Evolutionary conservation across 805 yeast species (phyloP), one percentile per base, ranked within the genome.

Genomic region (Cephaloascus albidus): DNA sequence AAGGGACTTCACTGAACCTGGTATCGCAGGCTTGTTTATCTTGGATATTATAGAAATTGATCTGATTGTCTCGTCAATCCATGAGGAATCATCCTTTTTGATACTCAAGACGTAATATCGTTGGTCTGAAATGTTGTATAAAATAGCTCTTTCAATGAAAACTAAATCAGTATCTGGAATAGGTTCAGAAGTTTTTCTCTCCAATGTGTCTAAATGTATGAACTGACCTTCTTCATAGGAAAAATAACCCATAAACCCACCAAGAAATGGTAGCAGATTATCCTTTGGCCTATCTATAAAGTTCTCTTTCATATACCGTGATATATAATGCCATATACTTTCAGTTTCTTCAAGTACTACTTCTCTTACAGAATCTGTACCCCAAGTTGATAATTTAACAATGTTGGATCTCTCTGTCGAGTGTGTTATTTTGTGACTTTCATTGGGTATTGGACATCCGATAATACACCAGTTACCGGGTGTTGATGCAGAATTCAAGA

Each of bases 401-500:
- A 19, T 35, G 2, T 50, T 20, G 0, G 53, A 49, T 6, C 48
- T 49, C 42, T 77, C 78, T 0, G 79, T 68, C 1, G 85, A 82
- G 51, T 83, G 87, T 2, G 82, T 70, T 10, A 81, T 63, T 2
- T 76, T 71, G 16, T 66, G 66, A 20, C 78, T 65, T 27, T 58
- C 50, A 10, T 53, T 57, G 1, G 23, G 38, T 3, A 65, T 61
- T 0, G 89, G 89, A 1, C 87, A 47, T 0, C 95, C 96, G 40
- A 93, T 74, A 4, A 93, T 78, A 0, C 95, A 78, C 90, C 94
- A 87, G 42, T 77, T 70, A 0, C 97, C 97, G 0, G 96, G 95
- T 1, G 69, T 54, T 0, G 94, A 74, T 0, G 95, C 94, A 30
- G 94, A 82, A 50, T 86, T 82, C 31, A 87, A 65, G 3, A 85